Conservation (phyloP, 768 basidiomycete genomes). For the Mycena indigotica region DNA sequence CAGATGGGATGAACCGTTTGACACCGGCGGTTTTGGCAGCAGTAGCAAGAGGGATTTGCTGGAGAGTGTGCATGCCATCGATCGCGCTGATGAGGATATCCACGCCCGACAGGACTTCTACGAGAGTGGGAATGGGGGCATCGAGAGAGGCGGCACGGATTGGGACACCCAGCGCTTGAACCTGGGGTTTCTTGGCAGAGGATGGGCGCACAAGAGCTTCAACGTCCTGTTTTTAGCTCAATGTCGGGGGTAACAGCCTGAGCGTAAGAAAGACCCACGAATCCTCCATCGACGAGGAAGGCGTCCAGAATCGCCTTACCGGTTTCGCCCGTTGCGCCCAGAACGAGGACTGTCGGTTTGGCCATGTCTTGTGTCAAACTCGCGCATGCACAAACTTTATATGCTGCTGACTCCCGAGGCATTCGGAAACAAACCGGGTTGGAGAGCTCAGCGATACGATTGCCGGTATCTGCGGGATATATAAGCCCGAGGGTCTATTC, state of each 20-base stretch:
- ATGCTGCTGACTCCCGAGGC: too few species aligned
- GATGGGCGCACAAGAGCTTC: constrained; percentile 5
- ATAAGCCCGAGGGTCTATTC: too few species aligned
- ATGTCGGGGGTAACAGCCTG: too few species aligned
- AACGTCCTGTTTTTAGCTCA: not conserved
- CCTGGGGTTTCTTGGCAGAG: not conserved
- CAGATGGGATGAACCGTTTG: constrained; percentile 1
- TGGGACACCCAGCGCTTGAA: not conserved
- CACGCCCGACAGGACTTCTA: not conserved
- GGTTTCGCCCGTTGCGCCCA: not conserved
- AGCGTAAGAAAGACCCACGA: not conserved
- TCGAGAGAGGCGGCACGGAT: not conserved
- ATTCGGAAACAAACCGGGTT: too few species aligned
- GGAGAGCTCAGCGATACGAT: too few species aligned
- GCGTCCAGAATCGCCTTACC: not conserved
- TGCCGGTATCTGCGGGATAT: too few species aligned
- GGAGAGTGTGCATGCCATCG: not conserved
- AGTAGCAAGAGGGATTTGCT: not conserved
- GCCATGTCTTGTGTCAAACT: not conserved
- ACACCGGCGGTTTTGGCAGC: not conserved
- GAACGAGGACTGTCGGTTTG: not conserved
- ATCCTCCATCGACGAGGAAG: not conserved
- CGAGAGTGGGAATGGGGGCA: not conserved
- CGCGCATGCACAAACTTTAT: too few species aligned
- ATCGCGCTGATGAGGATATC: constrained; percentile 8